A percentile compares a stretch with the other conserved stretches of the same genome.
Evolutionary conservation across 1,284 basidiomycete genomes (phyloP).

Genomic region (Hortiboletus rubellus): DNA sequence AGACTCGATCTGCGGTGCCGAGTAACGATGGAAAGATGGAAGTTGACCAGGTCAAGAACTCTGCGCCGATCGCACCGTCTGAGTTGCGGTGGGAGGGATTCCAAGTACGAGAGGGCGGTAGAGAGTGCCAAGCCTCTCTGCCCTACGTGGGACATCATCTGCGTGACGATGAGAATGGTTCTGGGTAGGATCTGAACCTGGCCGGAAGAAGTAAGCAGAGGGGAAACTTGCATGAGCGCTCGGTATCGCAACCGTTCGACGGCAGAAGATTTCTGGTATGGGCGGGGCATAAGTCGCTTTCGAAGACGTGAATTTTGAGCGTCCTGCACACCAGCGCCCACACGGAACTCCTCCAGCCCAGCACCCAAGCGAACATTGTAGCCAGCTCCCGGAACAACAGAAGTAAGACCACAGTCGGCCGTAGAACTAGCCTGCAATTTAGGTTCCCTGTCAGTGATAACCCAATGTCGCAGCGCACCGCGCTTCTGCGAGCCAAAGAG

Average conservation of each 20-base stretch:
- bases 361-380: neutral
- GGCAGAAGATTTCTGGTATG: constrained; percentile 10
- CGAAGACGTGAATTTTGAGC: neutral
- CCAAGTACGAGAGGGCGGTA: constrained; percentile 46
- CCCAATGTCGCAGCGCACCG: constrained; percentile 32
- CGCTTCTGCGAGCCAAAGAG: constrained; percentile 45
- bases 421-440: neutral
- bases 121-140: constrained; percentile 38
- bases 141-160: constrained; percentile 38
- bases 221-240: constrained; percentile 35
- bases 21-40: constrained; percentile 42
- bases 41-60: constrained; percentile 48
- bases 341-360: neutral
- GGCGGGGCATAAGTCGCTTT: constrained; percentile 22
- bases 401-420: neutral
- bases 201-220: constrained; percentile 29
- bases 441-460: constrained; percentile 1
- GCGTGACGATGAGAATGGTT: constrained; percentile 40
- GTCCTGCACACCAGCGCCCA: neutral
- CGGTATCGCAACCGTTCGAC: constrained; percentile 23
- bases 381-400: neutral
- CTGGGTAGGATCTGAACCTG: constrained; percentile 36
- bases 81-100: constrained; percentile 42
- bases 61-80: constrained; percentile 30
- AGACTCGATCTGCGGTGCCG: constrained; percentile 39